Evolutionary conservation across 768 basidiomycete species (phyloP).

Genomic region (Serendipita sp.): DNA sequence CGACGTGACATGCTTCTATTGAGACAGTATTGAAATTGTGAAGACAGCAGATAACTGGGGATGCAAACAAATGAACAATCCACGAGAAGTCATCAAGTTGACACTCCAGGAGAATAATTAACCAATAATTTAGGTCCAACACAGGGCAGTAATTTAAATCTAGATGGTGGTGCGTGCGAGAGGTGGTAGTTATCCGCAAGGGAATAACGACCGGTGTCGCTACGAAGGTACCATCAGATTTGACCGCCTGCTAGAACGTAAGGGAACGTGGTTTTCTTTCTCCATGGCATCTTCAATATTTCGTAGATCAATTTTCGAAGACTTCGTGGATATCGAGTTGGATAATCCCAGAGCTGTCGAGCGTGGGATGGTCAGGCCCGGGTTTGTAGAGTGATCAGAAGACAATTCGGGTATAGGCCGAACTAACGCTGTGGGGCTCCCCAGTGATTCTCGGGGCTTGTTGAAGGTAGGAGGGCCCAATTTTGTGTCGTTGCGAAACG

Average conservation of each 20-base stretch:
- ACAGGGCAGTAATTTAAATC: background rate
- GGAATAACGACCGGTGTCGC: background rate
- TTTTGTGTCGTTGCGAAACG: background rate
- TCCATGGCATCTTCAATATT: background rate
- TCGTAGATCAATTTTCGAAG: background rate
- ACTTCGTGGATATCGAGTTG: background rate
- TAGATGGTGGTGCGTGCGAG: background rate
- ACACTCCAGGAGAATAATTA: background rate
- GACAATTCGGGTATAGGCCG: background rate
- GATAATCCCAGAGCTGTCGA: background rate
- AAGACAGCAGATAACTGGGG: background rate
- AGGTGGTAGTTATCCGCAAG: background rate
- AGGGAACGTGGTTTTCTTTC: background rate
- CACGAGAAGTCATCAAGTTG: background rate
- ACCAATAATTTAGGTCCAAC: background rate
- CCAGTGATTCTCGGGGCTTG: background rate
- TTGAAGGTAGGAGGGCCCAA: background rate
- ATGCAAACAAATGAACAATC: background rate
- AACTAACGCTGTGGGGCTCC: background rate
- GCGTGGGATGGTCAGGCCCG: background rate
- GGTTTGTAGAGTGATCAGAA: background rate
- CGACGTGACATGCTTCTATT: background rate
- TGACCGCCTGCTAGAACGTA: background rate
- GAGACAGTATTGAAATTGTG: background rate
- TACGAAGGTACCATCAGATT: constrained; percentile 6